Evolutionary conservation across 495 filamentous ascomycete species (phyloP).

Genomic region (Neurospora tetrasperma): DNA sequence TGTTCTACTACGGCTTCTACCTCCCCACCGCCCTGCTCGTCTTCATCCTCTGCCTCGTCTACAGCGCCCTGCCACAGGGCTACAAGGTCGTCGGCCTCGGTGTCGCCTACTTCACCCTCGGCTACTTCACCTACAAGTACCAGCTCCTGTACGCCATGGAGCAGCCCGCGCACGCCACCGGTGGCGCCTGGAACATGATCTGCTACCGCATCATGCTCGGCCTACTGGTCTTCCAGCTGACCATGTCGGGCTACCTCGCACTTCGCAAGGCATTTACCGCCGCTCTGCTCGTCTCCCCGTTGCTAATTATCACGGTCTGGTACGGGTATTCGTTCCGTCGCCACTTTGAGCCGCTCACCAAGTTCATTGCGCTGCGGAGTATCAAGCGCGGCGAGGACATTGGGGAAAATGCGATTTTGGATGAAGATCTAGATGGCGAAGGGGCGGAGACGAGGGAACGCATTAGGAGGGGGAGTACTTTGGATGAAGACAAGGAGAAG

Average conservation of each 20-base stretch:
- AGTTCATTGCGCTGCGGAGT: constrained; percentile 83
- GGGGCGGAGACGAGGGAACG: constrained; percentile 21
- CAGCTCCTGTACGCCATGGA: constrained; percentile 98
- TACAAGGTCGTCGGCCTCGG: constrained; percentile 77
- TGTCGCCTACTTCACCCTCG: constrained; percentile 76
- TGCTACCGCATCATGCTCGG: constrained; percentile 82
- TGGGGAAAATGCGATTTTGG: constrained; percentile 25
- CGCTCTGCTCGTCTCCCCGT: constrained; percentile 62
- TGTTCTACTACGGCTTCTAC: constrained; percentile 93
- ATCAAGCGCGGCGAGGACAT: constrained; percentile 50
- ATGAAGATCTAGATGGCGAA: constrained; percentile 27
- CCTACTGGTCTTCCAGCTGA: constrained; percentile 75
- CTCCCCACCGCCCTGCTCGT: constrained; percentile 86
- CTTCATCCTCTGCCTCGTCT: constrained; percentile 89
- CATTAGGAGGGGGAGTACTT: constrained; percentile 33
- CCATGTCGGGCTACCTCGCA: constrained; percentile 81
- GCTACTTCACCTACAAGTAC: constrained; percentile 95
- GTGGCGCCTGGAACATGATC: constrained; percentile 89
- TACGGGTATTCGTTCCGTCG: constrained; percentile 64
- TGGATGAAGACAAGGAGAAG: constrained; percentile 60
- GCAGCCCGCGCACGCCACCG: constrained; percentile 87
- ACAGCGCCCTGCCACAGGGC: constrained; percentile 77
- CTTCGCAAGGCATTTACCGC: constrained; percentile 59
- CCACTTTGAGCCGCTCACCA: constrained; percentile 75
- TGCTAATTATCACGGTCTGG: constrained; percentile 72